Base-by-base conservation (phyloP, 306 rosid species). In the Cucumis melo region DNA sequence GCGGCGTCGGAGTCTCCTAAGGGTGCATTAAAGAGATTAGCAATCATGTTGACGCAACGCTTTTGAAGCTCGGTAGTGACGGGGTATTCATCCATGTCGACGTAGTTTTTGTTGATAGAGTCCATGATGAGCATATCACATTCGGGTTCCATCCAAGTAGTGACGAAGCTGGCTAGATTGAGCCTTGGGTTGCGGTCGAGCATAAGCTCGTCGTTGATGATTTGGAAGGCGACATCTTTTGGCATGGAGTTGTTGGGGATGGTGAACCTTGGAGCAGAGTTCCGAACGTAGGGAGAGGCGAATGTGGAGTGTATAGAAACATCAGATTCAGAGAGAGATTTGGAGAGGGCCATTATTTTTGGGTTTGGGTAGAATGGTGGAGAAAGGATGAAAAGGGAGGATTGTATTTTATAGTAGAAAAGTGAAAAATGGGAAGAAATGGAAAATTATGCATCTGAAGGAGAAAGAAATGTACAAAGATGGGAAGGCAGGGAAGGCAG, bases 141-240 rank as follows among this genome's bases (percentile, higher is more conserved):
- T n/a, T 76, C 71, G 19, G 79, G 79, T 42, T 76, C 79, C 79
- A 76, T 76, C 79, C 79, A 76, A 10, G 79, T 76, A 10, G 79
- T 76, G 24, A 76, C 79, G 71, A 76, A 76, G 41, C 58, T 41
- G 15, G 72, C 72, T 7, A 64, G 1, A 36, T 64, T 64, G 1
- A 64, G 50, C 54, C 78, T 20, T 0, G 78, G 78, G 61, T 75
- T 75, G 24, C 67, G 54, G 12, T 76, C 78, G 9, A 76, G 68
- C 78, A 76, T 76, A 23, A 76, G 78, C 57, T 76, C 78, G 70
- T 76, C 78, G 70, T 76, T 76, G 57, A 76, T 76, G 66, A 76
- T 76, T 8, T 76, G 78, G 1, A n/a, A 59, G 6, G 78, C 78
- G 5, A 57, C 70, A 14, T 76, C 70, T 16, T 76, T 76, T 16